A percentile compares a stretch with the other conserved stretches of the same genome.
phyloP scores from a whole-genome alignment of 345 rosid genomes.

The Lumnitzera littorea region DNA sequence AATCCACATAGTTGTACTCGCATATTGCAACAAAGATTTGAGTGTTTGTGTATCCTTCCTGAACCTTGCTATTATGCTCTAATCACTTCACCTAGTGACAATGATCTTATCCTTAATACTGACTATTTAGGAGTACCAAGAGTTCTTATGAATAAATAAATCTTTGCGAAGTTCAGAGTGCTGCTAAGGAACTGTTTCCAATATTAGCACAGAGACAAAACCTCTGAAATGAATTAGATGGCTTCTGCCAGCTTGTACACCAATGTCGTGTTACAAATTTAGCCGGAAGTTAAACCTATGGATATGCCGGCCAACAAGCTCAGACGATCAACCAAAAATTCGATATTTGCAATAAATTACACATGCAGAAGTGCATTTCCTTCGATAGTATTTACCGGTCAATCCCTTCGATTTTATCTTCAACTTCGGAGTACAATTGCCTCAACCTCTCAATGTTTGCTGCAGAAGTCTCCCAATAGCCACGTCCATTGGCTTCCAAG shows the following conservation, averaged over 20 bases:
- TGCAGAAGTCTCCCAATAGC: constrained; percentile 88
- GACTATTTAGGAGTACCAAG: too few relatives aligned
- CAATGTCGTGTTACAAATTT: constrained; percentile 16
- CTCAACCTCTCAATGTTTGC: constrained; percentile 79
- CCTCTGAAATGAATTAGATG: too few relatives aligned
- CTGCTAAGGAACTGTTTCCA: too few relatives aligned
- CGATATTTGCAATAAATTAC: constrained; percentile 5
- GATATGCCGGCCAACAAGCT: constrained; percentile 7
- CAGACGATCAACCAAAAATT: constrained; percentile 17
- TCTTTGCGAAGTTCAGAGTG: too few relatives aligned
- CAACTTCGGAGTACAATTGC: constrained; percentile 86
- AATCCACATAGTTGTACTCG: too few relatives aligned
- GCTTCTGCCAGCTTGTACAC: constrained; percentile 6
- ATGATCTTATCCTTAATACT: too few relatives aligned
- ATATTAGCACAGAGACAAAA: too few relatives aligned
- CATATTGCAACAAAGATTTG: too few relatives aligned
- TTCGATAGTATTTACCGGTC: constrained; percentile 39
- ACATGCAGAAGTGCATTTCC: constrained; percentile 6
- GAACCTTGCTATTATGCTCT: too few relatives aligned
- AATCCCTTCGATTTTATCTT: constrained; percentile 97
- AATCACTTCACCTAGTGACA: too few relatives aligned
- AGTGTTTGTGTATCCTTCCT: too few relatives aligned
- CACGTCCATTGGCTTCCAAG: constrained; percentile 96
- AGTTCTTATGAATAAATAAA: too few relatives aligned
- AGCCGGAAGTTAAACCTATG: constrained; percentile 11